Percentiles rank a stretch among this genome's conserved stretches.
These are phyloP conservation scores for Kregervanrija pseudodelftensis DNA, from an alignment of 805 yeast species.

Conservation along the genomic window DNA sequence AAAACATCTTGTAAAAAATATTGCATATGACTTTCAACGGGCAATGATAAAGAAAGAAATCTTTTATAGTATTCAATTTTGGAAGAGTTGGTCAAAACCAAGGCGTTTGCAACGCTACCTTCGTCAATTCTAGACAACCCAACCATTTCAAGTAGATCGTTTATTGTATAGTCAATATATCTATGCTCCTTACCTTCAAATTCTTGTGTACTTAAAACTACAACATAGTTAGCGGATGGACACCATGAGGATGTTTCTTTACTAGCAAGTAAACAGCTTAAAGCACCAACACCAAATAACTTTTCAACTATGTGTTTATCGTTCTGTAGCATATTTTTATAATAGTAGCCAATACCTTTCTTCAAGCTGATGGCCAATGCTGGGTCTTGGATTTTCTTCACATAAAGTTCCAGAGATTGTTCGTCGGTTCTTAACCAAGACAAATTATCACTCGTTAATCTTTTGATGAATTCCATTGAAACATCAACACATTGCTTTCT, in stretches of 20 bases:
- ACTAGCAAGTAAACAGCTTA: constrained; percentile 55
- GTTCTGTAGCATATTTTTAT: constrained; percentile 45
- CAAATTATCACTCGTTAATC: constrained; percentile 27
- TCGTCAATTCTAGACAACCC: constrained; percentile 31
- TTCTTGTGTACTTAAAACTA: constrained; percentile 63
- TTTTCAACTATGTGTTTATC: constrained; percentile 53
- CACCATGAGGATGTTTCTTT: constrained; percentile 44
- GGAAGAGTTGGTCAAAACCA: constrained; percentile 50
- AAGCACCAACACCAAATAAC: constrained; percentile 41
- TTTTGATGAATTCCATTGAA: constrained; percentile 36
- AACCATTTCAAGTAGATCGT: constrained; percentile 60
- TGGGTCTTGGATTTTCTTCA: constrained; percentile 40
- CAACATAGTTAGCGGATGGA: constrained; percentile 49
- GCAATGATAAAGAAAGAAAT: constrained; percentile 67
- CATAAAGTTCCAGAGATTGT: constrained; percentile 32
- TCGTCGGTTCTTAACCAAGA: constrained; percentile 35
- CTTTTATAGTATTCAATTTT: constrained; percentile 59
- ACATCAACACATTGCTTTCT: constrained; percentile 48
- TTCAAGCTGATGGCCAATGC: constrained; percentile 36
- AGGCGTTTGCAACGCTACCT: constrained; percentile 33
- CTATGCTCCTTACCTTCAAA: constrained; percentile 72
- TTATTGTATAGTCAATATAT: constrained; percentile 59
- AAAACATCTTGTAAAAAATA: constrained; percentile 58
- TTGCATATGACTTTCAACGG: constrained; percentile 73
- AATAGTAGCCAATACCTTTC: constrained; percentile 60